A percentile compares a stretch with the other conserved stretches of the same genome.
Evolutionary conservation across 2,329 filamentous ascomycete genomes (phyloP).

Genomic region (Trichothecium sympodiale): DNA sequence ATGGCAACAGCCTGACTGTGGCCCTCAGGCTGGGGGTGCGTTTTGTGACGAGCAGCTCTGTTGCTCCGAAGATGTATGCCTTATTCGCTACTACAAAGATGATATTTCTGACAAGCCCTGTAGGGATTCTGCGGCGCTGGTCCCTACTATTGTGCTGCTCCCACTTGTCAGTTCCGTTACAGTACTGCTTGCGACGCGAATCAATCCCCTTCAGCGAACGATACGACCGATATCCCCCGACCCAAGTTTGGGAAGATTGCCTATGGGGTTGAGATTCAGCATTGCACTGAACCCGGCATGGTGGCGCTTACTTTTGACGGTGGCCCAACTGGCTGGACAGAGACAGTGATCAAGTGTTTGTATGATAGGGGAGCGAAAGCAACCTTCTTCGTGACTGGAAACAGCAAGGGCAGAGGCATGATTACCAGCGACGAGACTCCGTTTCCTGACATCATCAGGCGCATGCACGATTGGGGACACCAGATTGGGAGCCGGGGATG

Average conservation of each 20-base stretch:
- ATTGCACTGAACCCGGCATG: conserved; percentile 20
- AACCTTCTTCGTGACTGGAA: conserved; percentile 31
- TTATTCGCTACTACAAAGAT: no score
- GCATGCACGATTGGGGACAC: conserved; percentile 30
- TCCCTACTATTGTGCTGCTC: no score
- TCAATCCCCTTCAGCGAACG: no score
- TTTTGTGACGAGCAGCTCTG: no score
- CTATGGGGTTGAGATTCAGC: background rate
- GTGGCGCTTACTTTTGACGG: conserved; percentile 37
- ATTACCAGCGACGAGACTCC: conserved; percentile 24
- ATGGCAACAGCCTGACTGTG: no score
- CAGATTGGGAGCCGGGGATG: conserved; percentile 36
- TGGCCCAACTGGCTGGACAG: conserved; percentile 30
- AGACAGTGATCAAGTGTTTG: conserved; percentile 26
- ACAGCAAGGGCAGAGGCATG: conserved; percentile 26
- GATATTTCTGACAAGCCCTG: no score
- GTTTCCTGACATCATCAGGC: conserved; percentile 24
- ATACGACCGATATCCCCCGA: no score
- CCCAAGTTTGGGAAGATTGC: background rate
- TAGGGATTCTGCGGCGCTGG: no score
- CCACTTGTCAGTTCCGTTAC: no score
- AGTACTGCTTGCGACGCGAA: no score
- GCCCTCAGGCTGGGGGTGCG: no score
- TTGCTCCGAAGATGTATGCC: no score
- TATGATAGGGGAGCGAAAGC: conserved; percentile 19